Evolutionary conservation across 2,329 filamentous ascomycete genomes (phyloP), one percentile per base, ranked within the genome.

Genomic region (Penicillium glabrum): DNA sequence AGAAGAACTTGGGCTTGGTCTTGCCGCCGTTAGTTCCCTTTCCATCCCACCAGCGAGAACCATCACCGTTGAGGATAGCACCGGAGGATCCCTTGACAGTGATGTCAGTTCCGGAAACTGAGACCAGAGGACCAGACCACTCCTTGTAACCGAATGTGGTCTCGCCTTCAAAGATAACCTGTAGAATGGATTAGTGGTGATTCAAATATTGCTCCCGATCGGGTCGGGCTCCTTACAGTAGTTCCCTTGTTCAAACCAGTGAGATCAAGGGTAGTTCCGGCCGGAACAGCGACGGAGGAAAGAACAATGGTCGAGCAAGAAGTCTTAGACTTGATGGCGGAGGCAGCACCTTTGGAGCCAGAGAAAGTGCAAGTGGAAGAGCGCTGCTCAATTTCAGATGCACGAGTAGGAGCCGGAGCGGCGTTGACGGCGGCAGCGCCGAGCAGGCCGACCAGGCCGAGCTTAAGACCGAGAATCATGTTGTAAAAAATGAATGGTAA

Each of bases 1-100:
- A 77, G 77, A 86, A 86, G 75, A 87, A 85, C 76, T 87, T 84
- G 61, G 86, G 86, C 80, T 89, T 88, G 23, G 72, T 83, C 73
- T 81, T 81, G 69, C 85, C 85, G 26, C 85, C 83, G 67, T 85
- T 86, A 65, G 70, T 70, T 39, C 86, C 86, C 72, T 85, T 62
- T 52, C 79, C 77, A 63, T 89, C 86, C 86, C 86, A 89, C 81
- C 82, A 87, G 33, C 74, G 69, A 9, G 77, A 66, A 33, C 60
- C 60, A n/a, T 60, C 47, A 8, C 53, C 53, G 41, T 62, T 54
- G 1, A 62, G 55, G 16, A 51, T 44, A 4, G 60, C 60, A 10
- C 60, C 60, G 19, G 46, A 56, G 14, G 56, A 53, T 21, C 60
- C 60, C 41, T 60, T 53, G 50, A 62, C 23, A 8, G 55, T 62